Base-by-base conservation (phyloP, 257 asterid genomes). In the Solanum commersonii region DNA sequence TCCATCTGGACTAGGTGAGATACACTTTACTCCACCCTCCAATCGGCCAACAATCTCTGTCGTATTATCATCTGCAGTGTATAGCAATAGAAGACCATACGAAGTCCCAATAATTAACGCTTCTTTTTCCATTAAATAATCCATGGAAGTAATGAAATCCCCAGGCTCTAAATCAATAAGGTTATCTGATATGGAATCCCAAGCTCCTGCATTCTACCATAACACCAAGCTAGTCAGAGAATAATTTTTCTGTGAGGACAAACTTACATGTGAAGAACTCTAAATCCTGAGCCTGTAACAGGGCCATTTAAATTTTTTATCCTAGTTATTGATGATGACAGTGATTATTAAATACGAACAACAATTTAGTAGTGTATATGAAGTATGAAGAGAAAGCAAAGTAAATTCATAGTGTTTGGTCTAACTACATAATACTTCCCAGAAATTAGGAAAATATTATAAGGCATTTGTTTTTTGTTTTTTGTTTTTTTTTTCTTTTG, bases 1-100 rank as follows among this genome's bases (percentile, higher is more conserved):
- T 89, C 99, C 99, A 92, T 97, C 99, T 8, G 99, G 99, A 91
- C 99, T 97, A 59, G 97, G 97, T 25, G 99, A 95, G 91, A 97
- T 93, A 93, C 98, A 96, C 89, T 90, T 91, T 40, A 97, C 95
- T 84, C 99, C 99, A 88, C 99, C 99, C 90, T 97, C 98, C 82
- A 97, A 96, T 73, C 89, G 95, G 87, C 99, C 99, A 87, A 96
- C 99, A 87, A 91, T 90, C 88, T 97, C 99, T 77, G 94, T 93
- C 23, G 89, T 88, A 72, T 90, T 91, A 88, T 94, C 95, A 72
- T 95, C 96, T 68, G 93, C 93, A 9, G 90, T 86, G 87, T 93
- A 92, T 77, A 96, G 94, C 89, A 97, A 93, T 44, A 97, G 94
- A 89, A 93, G 92, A 38, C 99, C 99, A 83, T 87, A 91, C 2